Evolutionary conservation across 306 rosid species (phyloP), one percentile per base, ranked within the genome.

Genomic region (Inga laurina): DNA sequence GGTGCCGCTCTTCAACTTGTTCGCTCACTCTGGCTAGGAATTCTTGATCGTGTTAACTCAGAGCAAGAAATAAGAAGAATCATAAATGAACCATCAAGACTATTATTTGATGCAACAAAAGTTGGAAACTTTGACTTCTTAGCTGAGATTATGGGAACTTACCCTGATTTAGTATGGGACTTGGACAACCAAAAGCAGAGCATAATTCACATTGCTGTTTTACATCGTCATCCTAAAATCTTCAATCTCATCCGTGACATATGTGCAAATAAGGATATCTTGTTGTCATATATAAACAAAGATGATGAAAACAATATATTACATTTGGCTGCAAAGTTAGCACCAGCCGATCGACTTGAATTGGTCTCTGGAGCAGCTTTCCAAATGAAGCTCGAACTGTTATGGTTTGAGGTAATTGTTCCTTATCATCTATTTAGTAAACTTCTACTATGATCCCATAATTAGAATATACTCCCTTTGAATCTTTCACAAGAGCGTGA

Each of bases 81-180:
- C 24, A 56, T 78, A 77, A 68, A 52, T 12, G 0, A 30, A 2
- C 90, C 84, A 27, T 78, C 35, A 34, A 49, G 27, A 34, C 19
- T 84, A 24, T 30, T 81, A 74, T 78, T 81, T 27, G 81, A 59
- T 59, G 87, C 90, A 12, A 67, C 85, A 68, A 19, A 59, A 68
- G 90, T 37, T 52, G 90, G 90, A 3, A 87, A 87, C 75, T 78
- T 87, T 57, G 87, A 86, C 51, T 87, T 87, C 54, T 22, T 87
- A 46, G 83, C 87, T 0, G 84, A 57, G 79, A 79, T 87, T 59
- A 48, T 78, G 2, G 78, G 87, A 4, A 77, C 71, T 81, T 61
- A 57, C 57, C 59, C 81, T 21, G 72, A 77, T 12, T 24, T 77
- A 22, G 32, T 77, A 8, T 77, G 90, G 90, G 79, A 81, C 46